A percentile compares a stretch with the other conserved stretches of the same genome.
phyloP scores from a whole-genome alignment of 2,329 filamentous ascomycete genomes.

The Blastomyces silverae region DNA sequence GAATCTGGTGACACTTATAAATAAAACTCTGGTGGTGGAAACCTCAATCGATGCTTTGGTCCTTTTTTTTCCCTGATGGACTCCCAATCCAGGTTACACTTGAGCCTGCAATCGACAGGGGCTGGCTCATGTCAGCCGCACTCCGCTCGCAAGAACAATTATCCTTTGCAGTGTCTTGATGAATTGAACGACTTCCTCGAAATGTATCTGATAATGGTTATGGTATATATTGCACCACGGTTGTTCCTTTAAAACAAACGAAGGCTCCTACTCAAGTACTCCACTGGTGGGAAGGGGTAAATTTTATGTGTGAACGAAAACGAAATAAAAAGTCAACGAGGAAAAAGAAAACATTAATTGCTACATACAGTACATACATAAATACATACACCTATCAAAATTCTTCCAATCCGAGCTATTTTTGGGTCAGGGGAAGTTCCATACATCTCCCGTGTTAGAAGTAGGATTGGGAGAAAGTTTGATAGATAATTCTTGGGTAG shows the following conservation, averaged over 20 bases:
- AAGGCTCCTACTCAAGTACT: neutral
- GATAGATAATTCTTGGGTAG: neutral
- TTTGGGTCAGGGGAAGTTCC: neutral
- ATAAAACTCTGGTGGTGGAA: neutral
- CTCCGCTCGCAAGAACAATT: neutral
- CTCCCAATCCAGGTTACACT: no score
- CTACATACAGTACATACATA: constrained; percentile 5
- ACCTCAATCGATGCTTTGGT: no score
- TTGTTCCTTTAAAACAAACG: neutral
- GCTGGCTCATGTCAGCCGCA: neutral
- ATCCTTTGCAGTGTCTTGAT: neutral
- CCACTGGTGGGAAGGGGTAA: neutral
- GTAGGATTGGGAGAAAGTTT: neutral
- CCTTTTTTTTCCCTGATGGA: no score
- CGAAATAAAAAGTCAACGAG: neutral
- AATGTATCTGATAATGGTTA: no score
- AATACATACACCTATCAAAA: neutral
- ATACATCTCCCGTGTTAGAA: neutral
- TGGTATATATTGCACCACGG: no score
- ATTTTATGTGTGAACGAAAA: neutral
- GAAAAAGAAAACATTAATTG: neutral
- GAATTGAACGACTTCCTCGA: no score
- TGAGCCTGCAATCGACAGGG: no score
- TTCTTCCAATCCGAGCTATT: neutral
- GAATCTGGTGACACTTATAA: no score